Conservation (phyloP, 345 rosid species). For the Salix udensis region DNA sequence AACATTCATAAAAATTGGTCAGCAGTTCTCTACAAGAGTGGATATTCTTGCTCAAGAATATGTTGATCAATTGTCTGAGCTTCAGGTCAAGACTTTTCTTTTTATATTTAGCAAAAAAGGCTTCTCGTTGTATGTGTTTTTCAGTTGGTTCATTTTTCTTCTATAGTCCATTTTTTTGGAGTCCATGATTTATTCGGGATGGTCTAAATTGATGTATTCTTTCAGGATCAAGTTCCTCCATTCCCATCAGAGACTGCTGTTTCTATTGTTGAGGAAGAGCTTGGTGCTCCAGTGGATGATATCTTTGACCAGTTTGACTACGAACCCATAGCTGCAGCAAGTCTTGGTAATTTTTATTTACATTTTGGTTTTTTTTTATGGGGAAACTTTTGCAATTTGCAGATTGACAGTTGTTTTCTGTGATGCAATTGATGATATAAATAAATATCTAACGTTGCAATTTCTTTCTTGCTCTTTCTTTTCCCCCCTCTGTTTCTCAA, state of each 20-base stretch:
- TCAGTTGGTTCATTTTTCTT: neutral
- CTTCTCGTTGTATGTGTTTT: neutral
- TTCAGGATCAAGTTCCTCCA: slow-evolving; percentile 99
- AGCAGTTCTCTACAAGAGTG: slow-evolving; percentile 95
- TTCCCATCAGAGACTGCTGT: slow-evolving; percentile 88
- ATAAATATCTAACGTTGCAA: neutral
- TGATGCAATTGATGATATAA: neutral
- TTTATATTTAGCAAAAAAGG: neutral
- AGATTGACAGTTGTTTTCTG: neutral
- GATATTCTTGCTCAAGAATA: slow-evolving; percentile 98
- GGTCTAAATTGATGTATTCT: slow-evolving; percentile 10
- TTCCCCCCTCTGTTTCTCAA: neutral
- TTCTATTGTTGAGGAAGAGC: slow-evolving; percentile 86
- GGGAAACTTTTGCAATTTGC: slow-evolving; percentile 13
- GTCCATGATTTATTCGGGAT: neutral
- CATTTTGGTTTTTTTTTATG: slow-evolving; percentile 2
- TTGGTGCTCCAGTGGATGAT: slow-evolving; percentile 63
- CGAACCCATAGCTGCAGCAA: slow-evolving; percentile 98
- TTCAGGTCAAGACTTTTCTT: slow-evolving; percentile 60
- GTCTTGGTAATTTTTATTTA: slow-evolving; percentile 64
- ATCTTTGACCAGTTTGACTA: slow-evolving; percentile 74
- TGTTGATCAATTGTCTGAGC: slow-evolving; percentile 93
- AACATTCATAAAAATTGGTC: slow-evolving; percentile 95
- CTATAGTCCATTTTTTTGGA: neutral
- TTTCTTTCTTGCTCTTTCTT: neutral